Percentiles rank a stretch among this genome's conserved stretches.
phyloP scores from a whole-genome alignment of 495 filamentous ascomycete genomes.

The Bombardia bombarda region DNA sequence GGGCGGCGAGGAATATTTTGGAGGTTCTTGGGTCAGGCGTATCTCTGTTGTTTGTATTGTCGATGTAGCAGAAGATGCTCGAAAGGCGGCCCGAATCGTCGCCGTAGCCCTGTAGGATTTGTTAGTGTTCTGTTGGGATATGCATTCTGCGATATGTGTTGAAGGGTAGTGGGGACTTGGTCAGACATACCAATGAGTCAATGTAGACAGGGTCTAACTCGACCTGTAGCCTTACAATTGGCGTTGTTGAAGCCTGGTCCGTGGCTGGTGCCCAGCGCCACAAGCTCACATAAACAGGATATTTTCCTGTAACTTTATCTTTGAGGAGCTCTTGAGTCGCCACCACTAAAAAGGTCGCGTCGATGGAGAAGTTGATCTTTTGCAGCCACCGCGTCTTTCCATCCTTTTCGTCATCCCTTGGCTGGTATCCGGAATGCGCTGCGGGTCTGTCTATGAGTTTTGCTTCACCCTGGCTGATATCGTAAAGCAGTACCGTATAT shows the following conservation, averaged over 20 bases:
- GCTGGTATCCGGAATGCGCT: not conserved
- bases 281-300: not conserved
- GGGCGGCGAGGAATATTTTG: not conserved
- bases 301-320: not conserved
- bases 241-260: not conserved
- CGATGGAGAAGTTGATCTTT: conserved; percentile 6
- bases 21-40: not conserved
- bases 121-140: not conserved
- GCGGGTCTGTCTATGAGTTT: not conserved
- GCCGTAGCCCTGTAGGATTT: not conserved
- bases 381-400: conserved; percentile 1
- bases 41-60: no score
- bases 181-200: not conserved
- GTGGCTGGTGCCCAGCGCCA: not conserved
- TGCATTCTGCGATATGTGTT: no score
- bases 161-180: no score
- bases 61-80: not conserved
- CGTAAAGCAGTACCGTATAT: not conserved
- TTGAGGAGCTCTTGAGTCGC: conserved; percentile 6
- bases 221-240: no score
- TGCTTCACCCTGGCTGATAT: not conserved
- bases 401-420: not conserved
- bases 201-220: not conserved
- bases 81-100: conserved; percentile 1
- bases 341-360: conserved; percentile 3